These are phyloP conservation scores for Vachellia collinsii DNA, from an alignment of 306 rosid species.

Conservation along the genomic window DNA sequence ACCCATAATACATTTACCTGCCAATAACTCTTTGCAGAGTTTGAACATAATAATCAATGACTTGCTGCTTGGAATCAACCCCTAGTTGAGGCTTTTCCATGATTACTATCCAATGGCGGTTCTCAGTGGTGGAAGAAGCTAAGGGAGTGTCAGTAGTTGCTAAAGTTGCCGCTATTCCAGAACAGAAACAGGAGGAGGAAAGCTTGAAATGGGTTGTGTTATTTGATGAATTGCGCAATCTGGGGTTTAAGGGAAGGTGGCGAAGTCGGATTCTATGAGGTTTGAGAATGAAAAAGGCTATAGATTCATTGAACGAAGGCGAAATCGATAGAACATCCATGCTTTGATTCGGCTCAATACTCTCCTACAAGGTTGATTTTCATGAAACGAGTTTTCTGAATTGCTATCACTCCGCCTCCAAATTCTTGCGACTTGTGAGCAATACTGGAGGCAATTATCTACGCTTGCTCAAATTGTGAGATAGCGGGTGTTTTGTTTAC, in stretches of 20 bases:
- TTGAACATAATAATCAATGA: constrained; percentile 60
- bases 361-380: constrained; percentile 7
- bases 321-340: constrained; percentile 59
- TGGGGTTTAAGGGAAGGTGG: constrained; percentile 39
- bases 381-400: neutral
- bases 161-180: constrained; percentile 42
- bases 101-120: constrained; percentile 74
- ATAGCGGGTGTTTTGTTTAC: too few relatives aligned
- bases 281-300: constrained; percentile 38
- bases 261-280: constrained; percentile 41
- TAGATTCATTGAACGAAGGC: constrained; percentile 35
- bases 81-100: constrained; percentile 66
- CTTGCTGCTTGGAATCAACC: constrained; percentile 51
- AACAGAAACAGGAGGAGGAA: constrained; percentile 36
- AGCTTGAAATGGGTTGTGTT: constrained; percentile 30
- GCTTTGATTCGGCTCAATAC: constrained; percentile 9
- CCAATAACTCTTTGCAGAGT: constrained; percentile 60
- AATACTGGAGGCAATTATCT: neutral
- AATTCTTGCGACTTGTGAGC: neutral
- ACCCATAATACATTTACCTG: constrained; percentile 49
- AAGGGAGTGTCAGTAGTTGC: constrained; percentile 45
- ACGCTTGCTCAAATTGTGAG: neutral
- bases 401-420: neutral
- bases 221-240: constrained; percentile 34
- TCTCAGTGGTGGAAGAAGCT: constrained; percentile 46